Evolutionary conservation across 352 stramenopile genomes (phyloP), one percentile per base, ranked within the genome.

Genomic region (Pythium brassicae): DNA sequence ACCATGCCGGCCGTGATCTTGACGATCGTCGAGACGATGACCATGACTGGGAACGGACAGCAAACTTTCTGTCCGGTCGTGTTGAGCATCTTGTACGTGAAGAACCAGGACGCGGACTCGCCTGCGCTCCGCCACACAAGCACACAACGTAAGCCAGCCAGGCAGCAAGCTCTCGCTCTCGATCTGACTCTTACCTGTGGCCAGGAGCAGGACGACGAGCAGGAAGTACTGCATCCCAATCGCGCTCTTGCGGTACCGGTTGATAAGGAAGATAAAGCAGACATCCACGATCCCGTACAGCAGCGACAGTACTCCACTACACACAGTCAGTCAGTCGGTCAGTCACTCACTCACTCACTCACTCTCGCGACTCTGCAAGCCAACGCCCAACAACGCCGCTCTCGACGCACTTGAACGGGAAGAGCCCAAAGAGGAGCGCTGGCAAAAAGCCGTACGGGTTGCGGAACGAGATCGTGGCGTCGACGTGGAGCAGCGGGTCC

Each of bases 371-470:
- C n/a, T n/a, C n/a, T n/a, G n/a, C n/a, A n/a, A n/a, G n/a, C n/a
- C n/a, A n/a, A n/a, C n/a, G n/a, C n/a, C n/a, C n/a, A n/a, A n/a
- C n/a, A n/a, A n/a, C n/a, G n/a, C n/a, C n/a, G 29, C 29, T 7
- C 23, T 20, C 22, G 15, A 74, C 69, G 47, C 69, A 95, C 86
- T 83, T 93, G 74, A 96, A 94, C 11, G 81, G 84, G 53, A 89
- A 86, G 29, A 94, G 70, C 19, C 85, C 86, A 35, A 81, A 93
- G 29, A 94, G 69, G 35, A 94, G 59, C 20, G 76, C 83, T 2
- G 86, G 86, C 3, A 96, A 50, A 57, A 88, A 96, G 12, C 86
- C 86, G 52, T 94, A 93, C 22, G 83, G 73, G 55, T 96, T 96
- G 12, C 62, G 59, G 54, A 96, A 96, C 12, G 74, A 65, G 42